These are phyloP conservation scores for Solanum rostratum DNA, from an alignment of 257 asterid genomes.

Conservation along the genomic window DNA sequence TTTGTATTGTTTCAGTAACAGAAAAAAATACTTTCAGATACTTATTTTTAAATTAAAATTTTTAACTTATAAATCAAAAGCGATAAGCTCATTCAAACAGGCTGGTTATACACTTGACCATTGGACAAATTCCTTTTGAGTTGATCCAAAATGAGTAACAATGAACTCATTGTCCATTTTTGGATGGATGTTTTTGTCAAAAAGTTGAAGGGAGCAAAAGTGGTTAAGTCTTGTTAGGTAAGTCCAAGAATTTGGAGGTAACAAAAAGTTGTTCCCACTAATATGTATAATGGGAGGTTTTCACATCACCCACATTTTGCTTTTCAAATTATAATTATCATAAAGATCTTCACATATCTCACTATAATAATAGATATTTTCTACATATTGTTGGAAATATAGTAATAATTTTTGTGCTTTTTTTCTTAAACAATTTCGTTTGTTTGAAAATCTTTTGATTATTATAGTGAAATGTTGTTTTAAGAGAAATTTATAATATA, in stretches of 20 bases:
- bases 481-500: too few relatives aligned
- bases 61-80: too few relatives aligned
- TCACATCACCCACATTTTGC: background rate
- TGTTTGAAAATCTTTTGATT: too few relatives aligned
- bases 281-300: background rate
- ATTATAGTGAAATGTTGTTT: too few relatives aligned
- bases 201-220: background rate
- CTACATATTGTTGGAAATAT: background rate
- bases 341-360: background rate
- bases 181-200: background rate
- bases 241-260: background rate
- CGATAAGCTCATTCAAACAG: background rate
- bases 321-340: background rate
- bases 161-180: background rate
- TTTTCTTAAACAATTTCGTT: background rate
- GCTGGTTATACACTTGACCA: background rate
- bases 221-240: background rate
- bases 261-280: background rate
- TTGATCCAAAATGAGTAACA: background rate
- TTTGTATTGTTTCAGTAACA: too few relatives aligned
- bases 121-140: background rate
- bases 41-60: too few relatives aligned
- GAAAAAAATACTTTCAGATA: fast-evolving
- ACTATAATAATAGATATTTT: background rate
- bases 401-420: background rate